Conservation (phyloP, 1,284 basidiomycete species). For the Austroboletus olivaceoglutinosus region DNA sequence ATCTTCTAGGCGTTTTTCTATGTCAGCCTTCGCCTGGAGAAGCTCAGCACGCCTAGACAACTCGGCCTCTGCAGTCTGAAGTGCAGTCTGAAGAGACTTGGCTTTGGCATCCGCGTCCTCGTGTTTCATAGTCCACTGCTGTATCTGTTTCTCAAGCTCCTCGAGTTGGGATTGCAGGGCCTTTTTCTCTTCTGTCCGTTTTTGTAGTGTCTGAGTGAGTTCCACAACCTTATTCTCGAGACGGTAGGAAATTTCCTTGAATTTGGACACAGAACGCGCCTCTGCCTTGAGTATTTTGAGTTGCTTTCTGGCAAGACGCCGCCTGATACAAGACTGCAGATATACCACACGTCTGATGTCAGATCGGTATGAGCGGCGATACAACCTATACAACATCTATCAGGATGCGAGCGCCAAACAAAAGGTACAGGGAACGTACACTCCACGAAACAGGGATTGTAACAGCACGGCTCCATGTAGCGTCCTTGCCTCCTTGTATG, state of each 20-base stretch:
- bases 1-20: conserved; percentile 83
- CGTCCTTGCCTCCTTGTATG: conserved; percentile 62
- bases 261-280: conserved; percentile 95
- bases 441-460: conserved; percentile 86
- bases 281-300: conserved; percentile 83
- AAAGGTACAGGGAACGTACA: conserved; percentile 60
- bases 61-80: conserved; percentile 75
- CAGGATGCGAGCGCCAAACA: conserved; percentile 5
- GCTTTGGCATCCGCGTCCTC: conserved; percentile 83
- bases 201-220: conserved; percentile 94
- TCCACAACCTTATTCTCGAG: conserved; percentile 99
- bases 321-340: conserved; percentile 90
- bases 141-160: conserved; percentile 83
- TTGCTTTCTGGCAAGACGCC: conserved; percentile 84
- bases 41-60: conserved; percentile 76
- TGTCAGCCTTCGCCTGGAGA: conserved; percentile 71
- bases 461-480: conserved; percentile 69
- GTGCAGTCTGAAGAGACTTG: conserved; percentile 72
- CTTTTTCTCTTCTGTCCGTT: conserved; percentile 90
- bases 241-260: conserved; percentile 98
- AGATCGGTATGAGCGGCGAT: conserved; percentile 59
- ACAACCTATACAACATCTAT: conserved; percentile 46
- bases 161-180: conserved; percentile 73
- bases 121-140: conserved; percentile 82
- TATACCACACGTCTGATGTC: conserved; percentile 80